Conservation (phyloP, 116 monocot species). For the Posidonia oceanica region DNA sequence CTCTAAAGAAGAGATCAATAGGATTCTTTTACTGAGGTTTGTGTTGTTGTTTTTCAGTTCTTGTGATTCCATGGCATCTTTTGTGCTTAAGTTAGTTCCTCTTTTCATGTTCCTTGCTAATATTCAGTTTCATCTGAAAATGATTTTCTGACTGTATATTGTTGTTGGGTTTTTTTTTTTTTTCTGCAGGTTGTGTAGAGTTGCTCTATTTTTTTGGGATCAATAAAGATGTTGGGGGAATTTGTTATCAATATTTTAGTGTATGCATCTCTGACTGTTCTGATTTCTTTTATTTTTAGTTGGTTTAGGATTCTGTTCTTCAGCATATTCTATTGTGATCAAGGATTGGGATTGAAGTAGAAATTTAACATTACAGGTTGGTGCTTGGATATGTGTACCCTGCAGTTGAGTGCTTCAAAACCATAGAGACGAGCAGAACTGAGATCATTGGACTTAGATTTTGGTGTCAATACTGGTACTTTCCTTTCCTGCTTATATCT, state of each 20-base stretch:
- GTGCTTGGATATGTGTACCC: slow-evolving; percentile 30
- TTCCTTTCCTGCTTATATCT: too few species aligned
- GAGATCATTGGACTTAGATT: slow-evolving; percentile 11
- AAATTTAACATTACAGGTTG: slow-evolving; percentile 5
- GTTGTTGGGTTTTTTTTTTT: too few species aligned
- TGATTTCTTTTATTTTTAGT: not conserved
- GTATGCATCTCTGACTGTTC: not conserved
- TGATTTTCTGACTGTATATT: too few species aligned
- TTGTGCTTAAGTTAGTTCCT: too few species aligned
- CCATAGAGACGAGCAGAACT: slow-evolving; percentile 27
- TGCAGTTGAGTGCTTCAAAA: slow-evolving; percentile 76
- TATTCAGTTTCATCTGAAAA: too few species aligned
- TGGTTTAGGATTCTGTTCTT: not conserved
- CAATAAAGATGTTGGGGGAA: slow-evolving; percentile 2
- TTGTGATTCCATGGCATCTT: too few species aligned
- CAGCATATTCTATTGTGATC: not conserved
- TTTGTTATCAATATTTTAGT: not conserved
- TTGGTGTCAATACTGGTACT: slow-evolving; percentile 21
- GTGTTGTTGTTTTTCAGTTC: too few species aligned
- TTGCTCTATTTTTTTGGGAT: too few species aligned
- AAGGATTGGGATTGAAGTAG: not conserved
- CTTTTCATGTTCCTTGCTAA: too few species aligned
- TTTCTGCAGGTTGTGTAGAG: too few species aligned
- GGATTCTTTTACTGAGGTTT: too few species aligned
- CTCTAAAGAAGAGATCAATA: too few species aligned